A percentile compares a stretch with the other conserved stretches of the same genome.
These are phyloP conservation scores for Petunia axillaris DNA, from an alignment of 257 asterid genomes.

Conservation along the genomic window DNA sequence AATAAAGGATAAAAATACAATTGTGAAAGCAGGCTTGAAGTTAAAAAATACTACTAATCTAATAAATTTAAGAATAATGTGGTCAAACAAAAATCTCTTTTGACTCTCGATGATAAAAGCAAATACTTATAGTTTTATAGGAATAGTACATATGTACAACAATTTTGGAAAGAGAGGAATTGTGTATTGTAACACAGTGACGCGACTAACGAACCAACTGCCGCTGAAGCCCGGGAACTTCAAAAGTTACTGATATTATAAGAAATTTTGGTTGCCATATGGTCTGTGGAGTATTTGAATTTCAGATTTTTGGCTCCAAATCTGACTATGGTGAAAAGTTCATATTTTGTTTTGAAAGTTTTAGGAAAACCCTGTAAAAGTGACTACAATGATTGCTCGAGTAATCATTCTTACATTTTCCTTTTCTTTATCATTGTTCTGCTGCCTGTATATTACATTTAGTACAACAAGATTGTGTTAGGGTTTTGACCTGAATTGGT, in stretches of 20 bases:
- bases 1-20: too few species aligned
- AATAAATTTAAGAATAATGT: too few species aligned
- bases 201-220: background rate
- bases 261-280: background rate
- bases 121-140: background rate
- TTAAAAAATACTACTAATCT: too few species aligned
- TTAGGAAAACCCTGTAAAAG: background rate
- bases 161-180: background rate
- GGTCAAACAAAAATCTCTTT: too few species aligned
- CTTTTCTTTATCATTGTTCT: too few species aligned
- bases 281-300: background rate
- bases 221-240: background rate
- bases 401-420: too few species aligned
- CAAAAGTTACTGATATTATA: too few species aligned
- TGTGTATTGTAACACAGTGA: background rate
- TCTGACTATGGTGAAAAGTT: background rate
- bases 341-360: background rate
- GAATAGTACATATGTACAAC: background rate
- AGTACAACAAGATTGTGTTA: too few species aligned
- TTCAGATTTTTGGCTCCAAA: slow-evolving; percentile 17
- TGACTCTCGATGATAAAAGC: background rate
- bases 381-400: background rate
- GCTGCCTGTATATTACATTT: too few species aligned
- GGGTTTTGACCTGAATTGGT: too few species aligned
- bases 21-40: too few species aligned